Evolutionary conservation across 768 basidiomycete species (phyloP).

Genomic region (Leccinum pellstonianum): DNA sequence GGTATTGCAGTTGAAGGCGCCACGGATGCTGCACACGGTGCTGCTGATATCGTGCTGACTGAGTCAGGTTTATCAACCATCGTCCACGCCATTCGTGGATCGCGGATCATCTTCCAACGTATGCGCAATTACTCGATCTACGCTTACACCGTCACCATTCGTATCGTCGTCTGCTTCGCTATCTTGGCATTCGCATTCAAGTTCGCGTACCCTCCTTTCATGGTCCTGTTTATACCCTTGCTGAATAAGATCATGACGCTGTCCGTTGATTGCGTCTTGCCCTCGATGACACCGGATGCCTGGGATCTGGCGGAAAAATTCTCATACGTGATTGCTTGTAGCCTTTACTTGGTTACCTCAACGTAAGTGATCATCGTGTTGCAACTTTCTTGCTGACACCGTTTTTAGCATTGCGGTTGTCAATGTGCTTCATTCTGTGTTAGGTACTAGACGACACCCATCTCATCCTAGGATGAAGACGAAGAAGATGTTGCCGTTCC

Average conservation of each 20-base stretch:
- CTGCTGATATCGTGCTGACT: slow-evolving; percentile 96
- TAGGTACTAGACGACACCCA: too few species aligned
- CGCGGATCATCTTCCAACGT: slow-evolving; percentile 98
- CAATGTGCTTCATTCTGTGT: too few species aligned
- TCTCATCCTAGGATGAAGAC: too few species aligned
- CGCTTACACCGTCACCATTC: slow-evolving; percentile 94
- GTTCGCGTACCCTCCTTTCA: slow-evolving; percentile 99
- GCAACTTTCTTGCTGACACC: too few species aligned
- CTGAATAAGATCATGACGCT: slow-evolving; percentile 41
- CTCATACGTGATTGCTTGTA: too few species aligned
- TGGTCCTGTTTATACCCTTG: slow-evolving; percentile 96
- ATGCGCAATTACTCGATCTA: slow-evolving; percentile 99
- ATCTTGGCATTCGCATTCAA: slow-evolving; percentile 94
- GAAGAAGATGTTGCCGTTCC: too few species aligned
- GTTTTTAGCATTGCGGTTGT: too few species aligned
- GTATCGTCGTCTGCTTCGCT: slow-evolving; percentile 97
- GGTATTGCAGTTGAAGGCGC: slow-evolving; percentile 99
- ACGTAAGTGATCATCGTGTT: too few species aligned
- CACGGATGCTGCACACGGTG: slow-evolving; percentile 97
- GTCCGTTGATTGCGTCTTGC: too few species aligned
- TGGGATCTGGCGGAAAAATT: too few species aligned
- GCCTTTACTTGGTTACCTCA: too few species aligned
- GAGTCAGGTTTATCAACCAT: slow-evolving; percentile 99
- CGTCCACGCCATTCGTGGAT: slow-evolving; percentile 97
- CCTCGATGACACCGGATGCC: too few species aligned